phyloP scores from a whole-genome alignment of 768 basidiomycete genomes.

The Mycena kentingensis region DNA sequence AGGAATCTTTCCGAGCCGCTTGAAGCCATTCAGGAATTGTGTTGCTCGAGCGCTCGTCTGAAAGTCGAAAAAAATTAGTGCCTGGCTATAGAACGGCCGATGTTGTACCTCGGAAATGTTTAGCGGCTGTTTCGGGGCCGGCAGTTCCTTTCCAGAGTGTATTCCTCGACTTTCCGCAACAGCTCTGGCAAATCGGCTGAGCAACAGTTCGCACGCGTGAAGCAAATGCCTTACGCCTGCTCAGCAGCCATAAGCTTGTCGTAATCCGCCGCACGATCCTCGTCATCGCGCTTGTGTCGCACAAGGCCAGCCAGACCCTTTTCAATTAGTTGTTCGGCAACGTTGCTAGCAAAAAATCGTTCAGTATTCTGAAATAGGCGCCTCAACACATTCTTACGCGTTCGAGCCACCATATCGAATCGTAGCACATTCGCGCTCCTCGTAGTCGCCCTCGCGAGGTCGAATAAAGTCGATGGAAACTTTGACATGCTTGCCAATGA shows the following conservation, averaged over 20 bases:
- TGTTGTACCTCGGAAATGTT: conserved; percentile 86
- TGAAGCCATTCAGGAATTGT: conserved; percentile 89
- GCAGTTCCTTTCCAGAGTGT: conserved; percentile 89
- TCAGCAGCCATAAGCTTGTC: conserved; percentile 96
- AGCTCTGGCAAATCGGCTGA: conserved; percentile 53
- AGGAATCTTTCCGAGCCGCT: conserved; percentile 79
- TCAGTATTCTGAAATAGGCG: conserved; percentile 1
- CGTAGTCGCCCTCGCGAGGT: conserved; percentile 89
- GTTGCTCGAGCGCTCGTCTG: conserved; percentile 74
- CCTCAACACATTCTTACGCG: conserved; percentile 60
- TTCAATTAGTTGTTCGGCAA: conserved; percentile 92
- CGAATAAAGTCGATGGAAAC: conserved; percentile 88
- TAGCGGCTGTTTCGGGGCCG: conserved; percentile 75
- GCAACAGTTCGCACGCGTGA: background rate
- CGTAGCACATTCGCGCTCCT: conserved; percentile 91
- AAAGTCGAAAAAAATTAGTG: conserved; percentile 9
- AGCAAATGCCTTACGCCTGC: conserved; percentile 63
- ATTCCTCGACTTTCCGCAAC: conserved; percentile 77
- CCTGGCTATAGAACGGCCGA: background rate
- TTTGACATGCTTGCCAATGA: conserved; percentile 88
- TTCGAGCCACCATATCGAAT: conserved; percentile 82
- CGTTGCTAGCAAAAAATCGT: conserved; percentile 56
- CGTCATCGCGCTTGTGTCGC: conserved; percentile 92
- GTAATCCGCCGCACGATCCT: conserved; percentile 93
- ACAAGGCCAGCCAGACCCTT: conserved; percentile 89